These are phyloP conservation scores for Xenosphaeropsis pyriputrescens DNA, from an alignment of 2,329 filamentous ascomycete genomes.

Conservation along the genomic window DNA sequence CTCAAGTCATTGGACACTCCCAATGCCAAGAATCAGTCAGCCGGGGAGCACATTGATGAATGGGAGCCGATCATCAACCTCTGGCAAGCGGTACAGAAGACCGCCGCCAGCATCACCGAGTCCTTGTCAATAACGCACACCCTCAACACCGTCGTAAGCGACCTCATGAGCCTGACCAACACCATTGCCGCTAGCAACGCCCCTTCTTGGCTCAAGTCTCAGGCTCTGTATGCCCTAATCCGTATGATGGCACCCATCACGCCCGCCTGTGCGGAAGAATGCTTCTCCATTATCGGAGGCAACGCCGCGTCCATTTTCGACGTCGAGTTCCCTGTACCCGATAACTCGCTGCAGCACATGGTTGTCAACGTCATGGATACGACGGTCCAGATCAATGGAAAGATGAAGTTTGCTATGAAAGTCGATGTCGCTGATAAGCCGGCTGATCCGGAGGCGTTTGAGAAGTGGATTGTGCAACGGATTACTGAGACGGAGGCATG, in stretches of 20 bases:
- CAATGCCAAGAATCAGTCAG: slow-evolving; percentile 6
- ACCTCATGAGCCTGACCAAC: slow-evolving; percentile 73
- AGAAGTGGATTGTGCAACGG: slow-evolving; percentile 44
- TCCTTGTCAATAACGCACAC: slow-evolving; percentile 60
- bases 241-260: slow-evolving; percentile 67
- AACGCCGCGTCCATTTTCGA: slow-evolving; percentile 29
- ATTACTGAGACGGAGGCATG: slow-evolving; percentile 49
- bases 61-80: slow-evolving; percentile 19
- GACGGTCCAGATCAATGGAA: slow-evolving; percentile 72
- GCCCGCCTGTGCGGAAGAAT: slow-evolving; percentile 70
- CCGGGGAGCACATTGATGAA: slow-evolving; percentile 15
- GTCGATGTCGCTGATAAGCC: slow-evolving; percentile 36
- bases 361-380: slow-evolving; percentile 35
- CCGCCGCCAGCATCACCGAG: slow-evolving; percentile 49
- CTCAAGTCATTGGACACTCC: no score
- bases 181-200: slow-evolving; percentile 27
- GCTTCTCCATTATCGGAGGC: slow-evolving; percentile 45
- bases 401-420: slow-evolving; percentile 51
- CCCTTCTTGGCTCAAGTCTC: slow-evolving; percentile 18
- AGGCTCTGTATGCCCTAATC: slow-evolving; percentile 41
- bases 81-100: slow-evolving; percentile 52
- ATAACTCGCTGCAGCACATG: slow-evolving; percentile 34
- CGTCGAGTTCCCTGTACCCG: slow-evolving; percentile 39
- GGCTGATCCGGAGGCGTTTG: slow-evolving; percentile 28
- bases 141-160: slow-evolving; percentile 72